These are phyloP conservation scores for Trichoderma citrinoviride DNA, from an alignment of 2,329 filamentous ascomycete species.

Conservation along the genomic window DNA sequence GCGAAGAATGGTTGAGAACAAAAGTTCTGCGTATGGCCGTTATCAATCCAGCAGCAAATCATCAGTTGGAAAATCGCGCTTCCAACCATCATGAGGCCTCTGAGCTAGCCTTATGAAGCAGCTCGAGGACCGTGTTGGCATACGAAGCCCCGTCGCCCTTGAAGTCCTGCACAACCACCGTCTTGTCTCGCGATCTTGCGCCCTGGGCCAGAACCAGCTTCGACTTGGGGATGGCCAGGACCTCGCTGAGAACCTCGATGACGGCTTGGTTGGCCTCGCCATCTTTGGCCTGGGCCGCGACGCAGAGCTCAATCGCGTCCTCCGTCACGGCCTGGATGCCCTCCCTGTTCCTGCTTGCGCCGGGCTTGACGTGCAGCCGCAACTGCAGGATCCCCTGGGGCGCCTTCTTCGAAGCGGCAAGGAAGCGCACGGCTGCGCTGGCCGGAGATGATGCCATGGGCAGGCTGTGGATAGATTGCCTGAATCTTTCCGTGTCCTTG, in stretches of 20 bases:
- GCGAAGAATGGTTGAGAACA: not conserved
- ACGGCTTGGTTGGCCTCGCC: slow-evolving; percentile 70
- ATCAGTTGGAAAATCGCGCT: not conserved
- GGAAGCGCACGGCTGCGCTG: slow-evolving; percentile 44
- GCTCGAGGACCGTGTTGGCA: slow-evolving; percentile 30
- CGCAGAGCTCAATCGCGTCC: slow-evolving; percentile 60
- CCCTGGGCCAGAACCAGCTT: slow-evolving; percentile 62
- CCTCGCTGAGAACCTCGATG: slow-evolving; percentile 58
- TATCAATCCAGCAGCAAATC: not conserved
- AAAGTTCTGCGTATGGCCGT: not conserved
- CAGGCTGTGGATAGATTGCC: not conserved
- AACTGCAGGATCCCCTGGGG: slow-evolving; percentile 52
- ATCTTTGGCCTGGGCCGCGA: slow-evolving; percentile 62
- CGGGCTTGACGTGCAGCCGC: slow-evolving; percentile 65
- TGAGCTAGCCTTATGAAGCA: slow-evolving; percentile 30
- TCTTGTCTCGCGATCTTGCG: slow-evolving; percentile 64
- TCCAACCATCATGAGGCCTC: slow-evolving; percentile 6
- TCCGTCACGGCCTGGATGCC: slow-evolving; percentile 58
- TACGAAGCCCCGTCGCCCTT: slow-evolving; percentile 33
- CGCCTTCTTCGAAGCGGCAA: slow-evolving; percentile 48
- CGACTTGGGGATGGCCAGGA: slow-evolving; percentile 61
- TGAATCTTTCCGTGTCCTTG: no score
- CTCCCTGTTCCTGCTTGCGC: slow-evolving; percentile 59
- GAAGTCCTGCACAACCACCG: slow-evolving; percentile 44
- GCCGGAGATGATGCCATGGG: slow-evolving; percentile 33